phyloP scores from a whole-genome alignment of 192 early-diverging fungal genomes.

The Entomortierella beljakovae region DNA sequence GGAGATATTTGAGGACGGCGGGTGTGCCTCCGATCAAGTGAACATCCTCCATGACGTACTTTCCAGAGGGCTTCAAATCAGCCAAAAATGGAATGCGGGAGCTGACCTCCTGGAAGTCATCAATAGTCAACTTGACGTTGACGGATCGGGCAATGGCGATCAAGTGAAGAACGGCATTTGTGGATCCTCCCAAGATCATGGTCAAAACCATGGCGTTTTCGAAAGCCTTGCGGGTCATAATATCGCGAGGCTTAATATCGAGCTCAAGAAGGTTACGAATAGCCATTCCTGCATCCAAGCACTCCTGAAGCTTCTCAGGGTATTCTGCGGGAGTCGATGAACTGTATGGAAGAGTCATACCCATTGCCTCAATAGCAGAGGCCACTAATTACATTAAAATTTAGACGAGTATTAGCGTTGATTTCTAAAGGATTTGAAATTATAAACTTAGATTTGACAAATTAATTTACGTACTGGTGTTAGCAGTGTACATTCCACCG shows the following conservation, averaged over 20 bases:
- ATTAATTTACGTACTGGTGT: conserved; percentile 76
- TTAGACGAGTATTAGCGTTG: not conserved
- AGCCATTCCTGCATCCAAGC: conserved; percentile 81
- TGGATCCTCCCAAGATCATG: conserved; percentile 97
- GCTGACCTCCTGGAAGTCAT: conserved; percentile 95
- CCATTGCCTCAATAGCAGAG: conserved; percentile 96
- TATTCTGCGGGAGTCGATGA: conserved; percentile 94
- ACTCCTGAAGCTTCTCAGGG: conserved; percentile 91
- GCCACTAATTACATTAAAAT: conserved; percentile 74
- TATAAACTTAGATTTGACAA: not conserved
- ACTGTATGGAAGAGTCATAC: conserved; percentile 96
- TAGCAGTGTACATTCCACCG: conserved; percentile 99
- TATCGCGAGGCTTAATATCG: conserved; percentile 95
- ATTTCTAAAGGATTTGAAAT: no score
- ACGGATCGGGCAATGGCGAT: conserved; percentile 92
- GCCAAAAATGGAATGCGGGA: conserved; percentile 95
- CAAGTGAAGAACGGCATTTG: conserved; percentile 97
- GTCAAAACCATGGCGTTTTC: conserved; percentile 96
- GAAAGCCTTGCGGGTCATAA: conserved; percentile 95
- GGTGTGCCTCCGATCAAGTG: conserved; percentile 94
- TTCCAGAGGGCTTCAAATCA: conserved; percentile 97
- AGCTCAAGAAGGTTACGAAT: conserved; percentile 91
- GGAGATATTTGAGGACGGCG: conserved; percentile 93
- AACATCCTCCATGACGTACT: conserved; percentile 98
- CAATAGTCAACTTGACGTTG: conserved; percentile 85